Evolutionary conservation across 2,329 filamentous ascomycete genomes (phyloP).

Genomic region (Tolypocladium ovalisporum): DNA sequence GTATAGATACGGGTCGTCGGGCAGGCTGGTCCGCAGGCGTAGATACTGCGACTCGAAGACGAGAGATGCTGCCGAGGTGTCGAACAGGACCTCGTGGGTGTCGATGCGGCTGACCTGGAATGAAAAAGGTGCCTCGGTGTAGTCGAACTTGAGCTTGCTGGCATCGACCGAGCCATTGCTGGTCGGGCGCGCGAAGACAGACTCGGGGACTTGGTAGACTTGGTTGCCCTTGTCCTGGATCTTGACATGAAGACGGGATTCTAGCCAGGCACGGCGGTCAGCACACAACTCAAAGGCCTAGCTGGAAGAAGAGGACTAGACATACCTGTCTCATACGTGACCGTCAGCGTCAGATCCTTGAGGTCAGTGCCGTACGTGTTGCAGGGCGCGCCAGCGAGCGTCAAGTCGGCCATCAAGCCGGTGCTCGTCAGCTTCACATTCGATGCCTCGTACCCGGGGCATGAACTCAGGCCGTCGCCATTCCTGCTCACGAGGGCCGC

Average conservation of each 20-base stretch:
- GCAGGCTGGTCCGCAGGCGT: constrained; percentile 59
- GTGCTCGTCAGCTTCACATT: constrained; percentile 41
- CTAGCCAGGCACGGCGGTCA: constrained; percentile 21
- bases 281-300: neutral
- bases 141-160: constrained; percentile 36
- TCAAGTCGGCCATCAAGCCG: constrained; percentile 58
- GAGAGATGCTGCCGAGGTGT: constrained; percentile 54
- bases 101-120: constrained; percentile 44
- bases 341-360: constrained; percentile 50
- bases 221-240: constrained; percentile 60
- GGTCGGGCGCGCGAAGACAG: constrained; percentile 47
- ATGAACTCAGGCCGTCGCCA: constrained; percentile 27
- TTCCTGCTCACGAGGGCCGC: constrained; percentile 5
- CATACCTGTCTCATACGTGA: constrained; percentile 28
- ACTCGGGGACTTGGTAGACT: constrained; percentile 65
- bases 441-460: constrained; percentile 58
- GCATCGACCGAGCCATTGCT: constrained; percentile 9
- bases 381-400: constrained; percentile 58
- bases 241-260: constrained; percentile 60
- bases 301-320: constrained; percentile 19
- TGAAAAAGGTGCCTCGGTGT: constrained; percentile 46
- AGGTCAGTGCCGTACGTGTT: constrained; percentile 73
- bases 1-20: constrained; percentile 59
- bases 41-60: constrained; percentile 74
- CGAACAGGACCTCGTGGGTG: constrained; percentile 48